A percentile compares a stretch with the other conserved stretches of the same genome.
phyloP scores from a whole-genome alignment of 768 basidiomycete species.

The Lentinula lateritia region DNA sequence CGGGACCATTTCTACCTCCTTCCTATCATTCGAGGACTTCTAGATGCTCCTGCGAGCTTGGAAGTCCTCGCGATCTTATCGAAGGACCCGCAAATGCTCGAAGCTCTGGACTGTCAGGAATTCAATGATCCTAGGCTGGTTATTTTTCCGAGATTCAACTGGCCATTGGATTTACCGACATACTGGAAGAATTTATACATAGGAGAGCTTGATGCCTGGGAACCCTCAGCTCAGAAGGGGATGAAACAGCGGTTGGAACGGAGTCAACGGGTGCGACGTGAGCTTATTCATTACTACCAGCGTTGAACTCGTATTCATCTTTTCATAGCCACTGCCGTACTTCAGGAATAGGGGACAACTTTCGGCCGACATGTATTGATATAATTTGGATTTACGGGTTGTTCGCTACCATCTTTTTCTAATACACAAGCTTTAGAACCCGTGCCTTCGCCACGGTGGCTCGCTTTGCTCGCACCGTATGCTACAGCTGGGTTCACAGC shows the following conservation, averaged over 20 bases:
- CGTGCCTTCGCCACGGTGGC: no score
- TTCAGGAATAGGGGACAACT: no score
- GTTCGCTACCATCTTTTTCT: no score
- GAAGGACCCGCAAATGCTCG: constrained; percentile 13
- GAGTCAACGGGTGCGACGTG: background rate
- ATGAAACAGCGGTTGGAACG: background rate
- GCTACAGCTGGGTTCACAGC: no score
- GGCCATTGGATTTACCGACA: constrained; percentile 12
- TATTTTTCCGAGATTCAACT: constrained; percentile 19
- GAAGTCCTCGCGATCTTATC: constrained; percentile 21
- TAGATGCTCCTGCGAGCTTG: constrained; percentile 14
- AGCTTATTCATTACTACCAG: no score
- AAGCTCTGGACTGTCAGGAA: constrained; percentile 1
- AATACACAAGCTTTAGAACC: no score
- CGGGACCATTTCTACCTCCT: constrained; percentile 13
- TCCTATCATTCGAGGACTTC: constrained; percentile 14
- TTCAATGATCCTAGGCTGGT: constrained; percentile 19
- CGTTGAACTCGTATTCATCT: no score
- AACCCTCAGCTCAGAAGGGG: constrained; percentile 10
- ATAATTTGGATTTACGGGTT: no score
- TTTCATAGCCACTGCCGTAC: no score
- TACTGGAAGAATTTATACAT: constrained; percentile 22
- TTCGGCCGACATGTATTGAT: no score
- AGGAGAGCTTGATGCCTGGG: constrained; percentile 25
- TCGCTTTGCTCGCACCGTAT: no score